A percentile compares a stretch with the other conserved stretches of the same genome.
These are phyloP conservation scores for Mucor ambiguus DNA, from an alignment of 371 early-diverging fungal species.

Conservation along the genomic window DNA sequence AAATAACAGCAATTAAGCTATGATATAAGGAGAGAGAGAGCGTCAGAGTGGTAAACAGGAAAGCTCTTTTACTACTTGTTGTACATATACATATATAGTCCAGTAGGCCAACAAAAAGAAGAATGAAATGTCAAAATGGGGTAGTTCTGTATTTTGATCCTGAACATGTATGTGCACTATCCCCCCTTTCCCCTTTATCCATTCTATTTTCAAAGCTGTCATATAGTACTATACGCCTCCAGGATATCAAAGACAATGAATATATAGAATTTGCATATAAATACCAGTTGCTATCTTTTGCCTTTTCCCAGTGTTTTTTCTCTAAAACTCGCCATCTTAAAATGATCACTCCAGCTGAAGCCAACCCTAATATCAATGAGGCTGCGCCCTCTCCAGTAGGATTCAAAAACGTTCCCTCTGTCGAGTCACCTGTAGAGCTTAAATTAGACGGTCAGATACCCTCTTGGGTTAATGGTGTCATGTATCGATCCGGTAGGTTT, in stretches of 20 bases:
- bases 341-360: constrained; percentile 46
- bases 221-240: background rate
- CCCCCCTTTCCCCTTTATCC: background rate
- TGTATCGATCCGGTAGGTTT: constrained; percentile 56
- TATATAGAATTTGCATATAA: constrained; percentile 5
- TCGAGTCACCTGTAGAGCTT: constrained; percentile 39
- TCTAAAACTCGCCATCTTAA: background rate
- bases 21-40: background rate
- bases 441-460: constrained; percentile 56
- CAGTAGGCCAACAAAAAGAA: constrained; percentile 1
- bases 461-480: constrained; percentile 59
- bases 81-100: background rate
- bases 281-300: background rate
- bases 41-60: background rate
- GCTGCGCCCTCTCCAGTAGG: constrained; percentile 51
- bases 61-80: background rate
- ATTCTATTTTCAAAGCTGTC: background rate
- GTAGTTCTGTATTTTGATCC: background rate
- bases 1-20: background rate
- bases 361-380: constrained; percentile 21
- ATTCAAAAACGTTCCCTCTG: constrained; percentile 55
- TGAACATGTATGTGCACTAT: background rate
- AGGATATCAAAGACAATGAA: background rate
- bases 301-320: background rate
- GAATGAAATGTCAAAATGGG: constrained; percentile 7